Evolutionary conservation across 805 yeast genomes (phyloP).

Genomic region (Cyberlindnera japonica): DNA sequence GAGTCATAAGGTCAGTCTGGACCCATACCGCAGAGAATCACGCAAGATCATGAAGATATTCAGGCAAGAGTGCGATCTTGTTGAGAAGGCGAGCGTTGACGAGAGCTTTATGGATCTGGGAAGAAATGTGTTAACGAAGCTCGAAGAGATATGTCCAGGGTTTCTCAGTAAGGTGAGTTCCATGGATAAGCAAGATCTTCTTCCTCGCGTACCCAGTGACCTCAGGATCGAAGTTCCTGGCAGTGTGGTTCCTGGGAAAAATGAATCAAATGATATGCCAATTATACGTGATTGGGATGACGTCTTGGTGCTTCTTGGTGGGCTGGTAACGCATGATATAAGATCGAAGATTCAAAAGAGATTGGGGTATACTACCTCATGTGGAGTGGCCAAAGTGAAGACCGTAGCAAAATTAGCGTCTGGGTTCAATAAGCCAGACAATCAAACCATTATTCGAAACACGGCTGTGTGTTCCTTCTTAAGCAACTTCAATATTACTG

Average conservation of each 20-base stretch:
- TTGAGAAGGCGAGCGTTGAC: conserved; percentile 95
- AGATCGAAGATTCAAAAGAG: conserved; percentile 48
- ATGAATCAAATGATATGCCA: conserved; percentile 12
- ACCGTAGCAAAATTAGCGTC: conserved; percentile 84
- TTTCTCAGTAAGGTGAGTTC: conserved; percentile 25
- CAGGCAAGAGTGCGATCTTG: conserved; percentile 55
- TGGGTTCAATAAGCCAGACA: conserved; percentile 78
- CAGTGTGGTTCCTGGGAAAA: conserved; percentile 13
- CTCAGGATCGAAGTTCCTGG: conserved; percentile 31
- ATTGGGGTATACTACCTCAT: conserved; percentile 82
- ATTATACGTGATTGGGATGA: conserved; percentile 73
- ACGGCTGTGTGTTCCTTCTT: conserved; percentile 50
- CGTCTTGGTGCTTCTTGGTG: conserved; percentile 61
- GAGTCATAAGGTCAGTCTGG: conserved; percentile 79
- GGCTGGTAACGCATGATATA: conserved; percentile 51
- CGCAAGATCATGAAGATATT: conserved; percentile 71
- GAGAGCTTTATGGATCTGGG: conserved; percentile 90
- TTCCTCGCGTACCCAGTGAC: conserved; percentile 39
- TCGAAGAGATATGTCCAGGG: conserved; percentile 46
- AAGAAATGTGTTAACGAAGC: conserved; percentile 44
- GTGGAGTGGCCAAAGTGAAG: conserved; percentile 78
- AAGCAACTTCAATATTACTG: conserved; percentile 57
- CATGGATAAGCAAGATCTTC: conserved; percentile 20
- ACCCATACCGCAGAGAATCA: conserved; percentile 87
- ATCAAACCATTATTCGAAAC: conserved; percentile 71